Evolutionary conservation across 805 yeast genomes (phyloP), one percentile per base, ranked within the genome.

Genomic region (Kazachstania psychrophila): DNA sequence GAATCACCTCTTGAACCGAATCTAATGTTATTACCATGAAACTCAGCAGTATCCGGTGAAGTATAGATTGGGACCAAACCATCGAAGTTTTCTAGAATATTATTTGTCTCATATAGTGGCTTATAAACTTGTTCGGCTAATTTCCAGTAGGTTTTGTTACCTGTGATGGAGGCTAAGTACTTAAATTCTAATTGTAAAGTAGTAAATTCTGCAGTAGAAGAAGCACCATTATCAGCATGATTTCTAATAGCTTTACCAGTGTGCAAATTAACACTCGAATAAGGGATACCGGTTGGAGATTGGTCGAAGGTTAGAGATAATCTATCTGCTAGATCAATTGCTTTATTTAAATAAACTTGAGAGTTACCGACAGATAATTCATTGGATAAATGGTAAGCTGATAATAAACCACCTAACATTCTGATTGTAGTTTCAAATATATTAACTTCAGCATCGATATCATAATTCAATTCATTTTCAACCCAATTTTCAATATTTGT

Each of bases 351-450:
- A 51, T 77, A 85, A 37, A 82, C 40, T 4, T 29, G 19, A 6
- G 38, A 32, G 16, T 48, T 47, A 4, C 59, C 60, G 4, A 52
- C 34, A 4, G 40, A 25, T 7, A 52, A 31, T 47, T 82, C 88
- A 11, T 69, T 62, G 2, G 88, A 70, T 4, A 28, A 8, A 45
- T 83, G 78, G 52, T 73, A 75, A 0, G 95, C 94, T 3, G 95
- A 79, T 33, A 88, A 62, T n/a, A 88, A 65, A 0, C 96, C 96
- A 30, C 96, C 96, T 18, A 88, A 64, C 94, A 88, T 85, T 54
- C 96, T 70, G 45, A 85, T 87, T 5, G 96, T 85, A n/a, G 96
- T 86, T 56, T 87, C 96, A 60, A 88, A 88, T 5, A 86, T 78
- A 53, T 80, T 86, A 28, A 85, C 92, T 24, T 72, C 72, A 42